phyloP scores from a whole-genome alignment of 768 basidiomycete species.

The Rhizopogon sp. region DNA sequence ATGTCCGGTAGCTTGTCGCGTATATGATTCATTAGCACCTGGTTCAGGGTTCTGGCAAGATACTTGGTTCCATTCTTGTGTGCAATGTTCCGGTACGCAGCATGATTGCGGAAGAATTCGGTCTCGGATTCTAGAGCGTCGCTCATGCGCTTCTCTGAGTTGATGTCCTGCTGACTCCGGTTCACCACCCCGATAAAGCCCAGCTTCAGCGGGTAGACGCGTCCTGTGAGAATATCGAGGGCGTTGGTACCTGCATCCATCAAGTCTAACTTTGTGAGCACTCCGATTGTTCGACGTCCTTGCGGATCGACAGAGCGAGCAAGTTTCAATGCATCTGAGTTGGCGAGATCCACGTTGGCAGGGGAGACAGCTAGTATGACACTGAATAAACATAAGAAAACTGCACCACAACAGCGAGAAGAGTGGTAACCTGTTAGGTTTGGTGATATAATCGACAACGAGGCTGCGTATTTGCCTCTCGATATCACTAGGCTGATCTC shows the following conservation, averaged over 20 bases:
- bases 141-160: constrained; percentile 74
- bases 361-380: constrained; percentile 96
- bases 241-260: constrained; percentile 99
- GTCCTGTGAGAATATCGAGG: constrained; percentile 90
- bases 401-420: not conserved
- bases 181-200: constrained; percentile 99
- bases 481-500: constrained; percentile 97
- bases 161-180: constrained; percentile 97
- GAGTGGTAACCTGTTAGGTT: constrained; percentile 79
- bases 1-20: constrained; percentile 98
- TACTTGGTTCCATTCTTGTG: constrained; percentile 98
- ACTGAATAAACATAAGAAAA: constrained; percentile 33
- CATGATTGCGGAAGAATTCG: constrained; percentile 88
- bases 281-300: constrained; percentile 93
- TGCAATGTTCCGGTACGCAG: constrained; percentile 91
- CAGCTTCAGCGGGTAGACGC: constrained; percentile 95
- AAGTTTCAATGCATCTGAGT: constrained; percentile 96
- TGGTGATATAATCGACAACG: constrained; percentile 94
- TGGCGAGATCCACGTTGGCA: constrained; percentile 98
- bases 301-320: constrained; percentile 95
- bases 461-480: constrained; percentile 93
- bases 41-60: constrained; percentile 88
- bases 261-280: constrained; percentile 94
- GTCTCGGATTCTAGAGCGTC: constrained; percentile 82
- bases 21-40: constrained; percentile 95